These are phyloP conservation scores for Mycocentrospora acerina DNA, from an alignment of 2,329 filamentous ascomycete genomes.

Conservation along the genomic window DNA sequence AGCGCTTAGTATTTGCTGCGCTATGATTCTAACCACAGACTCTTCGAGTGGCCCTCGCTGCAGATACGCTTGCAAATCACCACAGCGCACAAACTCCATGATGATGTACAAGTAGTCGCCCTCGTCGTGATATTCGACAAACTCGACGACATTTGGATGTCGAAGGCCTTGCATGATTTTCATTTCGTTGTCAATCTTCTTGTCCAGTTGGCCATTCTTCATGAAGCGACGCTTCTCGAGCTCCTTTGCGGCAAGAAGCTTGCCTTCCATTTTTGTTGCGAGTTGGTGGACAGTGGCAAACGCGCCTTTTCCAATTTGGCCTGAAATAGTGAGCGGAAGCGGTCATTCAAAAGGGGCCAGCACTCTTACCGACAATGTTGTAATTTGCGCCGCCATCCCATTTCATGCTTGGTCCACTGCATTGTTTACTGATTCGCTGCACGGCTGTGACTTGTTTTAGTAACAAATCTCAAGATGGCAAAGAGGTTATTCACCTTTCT, in stretches of 20 bases:
- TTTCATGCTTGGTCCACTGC: constrained; percentile 61
- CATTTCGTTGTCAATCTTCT: constrained; percentile 96
- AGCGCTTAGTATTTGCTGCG: constrained; percentile 75
- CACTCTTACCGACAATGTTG: constrained; percentile 67
- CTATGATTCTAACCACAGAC: constrained; percentile 67
- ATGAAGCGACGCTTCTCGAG: constrained; percentile 91
- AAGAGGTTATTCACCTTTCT: constrained; percentile 13
- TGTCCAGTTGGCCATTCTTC: constrained; percentile 85
- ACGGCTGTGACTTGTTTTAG: constrained; percentile 11
- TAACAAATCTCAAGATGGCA: not conserved
- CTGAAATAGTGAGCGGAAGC: constrained; percentile 30
- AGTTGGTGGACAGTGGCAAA: constrained; percentile 94
- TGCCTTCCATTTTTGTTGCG: constrained; percentile 79
- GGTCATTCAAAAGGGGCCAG: not conserved
- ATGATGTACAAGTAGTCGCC: constrained; percentile 85
- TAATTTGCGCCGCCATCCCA: constrained; percentile 83
- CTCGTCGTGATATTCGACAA: constrained; percentile 84
- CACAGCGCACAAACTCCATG: constrained; percentile 87
- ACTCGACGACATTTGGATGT: constrained; percentile 89
- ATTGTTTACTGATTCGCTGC: constrained; percentile 29
- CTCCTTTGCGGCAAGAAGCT: constrained; percentile 88
- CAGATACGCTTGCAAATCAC: constrained; percentile 79
- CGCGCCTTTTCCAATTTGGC: constrained; percentile 84
- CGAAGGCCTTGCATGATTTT: constrained; percentile 85
- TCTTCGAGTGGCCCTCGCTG: constrained; percentile 67